Conservation (phyloP, 2,329 filamentous ascomycete species). For the Rhytidhysteron rufulum region DNA sequence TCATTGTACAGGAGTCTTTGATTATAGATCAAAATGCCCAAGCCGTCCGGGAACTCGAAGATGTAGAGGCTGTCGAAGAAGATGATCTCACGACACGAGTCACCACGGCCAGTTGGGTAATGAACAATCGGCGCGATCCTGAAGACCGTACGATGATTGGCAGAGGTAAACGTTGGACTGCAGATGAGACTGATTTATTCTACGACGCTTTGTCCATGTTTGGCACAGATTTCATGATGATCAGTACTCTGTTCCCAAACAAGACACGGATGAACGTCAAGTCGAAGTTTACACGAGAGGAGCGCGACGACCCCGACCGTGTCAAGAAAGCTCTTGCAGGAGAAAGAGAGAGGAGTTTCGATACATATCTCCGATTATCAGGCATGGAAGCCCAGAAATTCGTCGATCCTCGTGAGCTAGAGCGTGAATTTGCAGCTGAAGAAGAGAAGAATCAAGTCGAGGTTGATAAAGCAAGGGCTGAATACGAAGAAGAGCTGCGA, state of each 20-base stretch:
- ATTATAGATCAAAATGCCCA: slow-evolving; percentile 66
- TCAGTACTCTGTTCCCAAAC: slow-evolving; percentile 69
- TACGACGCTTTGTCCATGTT: slow-evolving; percentile 72
- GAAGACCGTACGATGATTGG: slow-evolving; percentile 42
- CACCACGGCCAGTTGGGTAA: slow-evolving; percentile 66
- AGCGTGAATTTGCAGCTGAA: slow-evolving; percentile 22
- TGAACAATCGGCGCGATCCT: slow-evolving; percentile 51
- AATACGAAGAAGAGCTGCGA: slow-evolving; percentile 33
- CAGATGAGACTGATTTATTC: slow-evolving; percentile 69
- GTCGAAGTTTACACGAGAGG: slow-evolving; percentile 78
- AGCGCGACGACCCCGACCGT: slow-evolving; percentile 60
- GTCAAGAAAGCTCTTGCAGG: slow-evolving; percentile 60
- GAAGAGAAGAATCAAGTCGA: slow-evolving; percentile 24
- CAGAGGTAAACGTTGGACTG: slow-evolving; percentile 57
- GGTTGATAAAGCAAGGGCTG: slow-evolving; percentile 33
- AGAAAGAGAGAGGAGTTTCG: slow-evolving; percentile 35
- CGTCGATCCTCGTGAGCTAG: slow-evolving; percentile 32
- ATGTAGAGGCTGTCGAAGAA: slow-evolving; percentile 64
- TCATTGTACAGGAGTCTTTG: slow-evolving; percentile 65
- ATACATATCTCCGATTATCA: slow-evolving; percentile 35
- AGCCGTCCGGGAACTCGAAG: slow-evolving; percentile 52
- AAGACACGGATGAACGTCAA: slow-evolving; percentile 72
- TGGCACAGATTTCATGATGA: slow-evolving; percentile 80
- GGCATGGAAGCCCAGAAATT: slow-evolving; percentile 35
- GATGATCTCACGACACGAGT: slow-evolving; percentile 72